Evolutionary conservation across 345 rosid species (phyloP).

Genomic region (Bruguiera gymnorhiza): DNA sequence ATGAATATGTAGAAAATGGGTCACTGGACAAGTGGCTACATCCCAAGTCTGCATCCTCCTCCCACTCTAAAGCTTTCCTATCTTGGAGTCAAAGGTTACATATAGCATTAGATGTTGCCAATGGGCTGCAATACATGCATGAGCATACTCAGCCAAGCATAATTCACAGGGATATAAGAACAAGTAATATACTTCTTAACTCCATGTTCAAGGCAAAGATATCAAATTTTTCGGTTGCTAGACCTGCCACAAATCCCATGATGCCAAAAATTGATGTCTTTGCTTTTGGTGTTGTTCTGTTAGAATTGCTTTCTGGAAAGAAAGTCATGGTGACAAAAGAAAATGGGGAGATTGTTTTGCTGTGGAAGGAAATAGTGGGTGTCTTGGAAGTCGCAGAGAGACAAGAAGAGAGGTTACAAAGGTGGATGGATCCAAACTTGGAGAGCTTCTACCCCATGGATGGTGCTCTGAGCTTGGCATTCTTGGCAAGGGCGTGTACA

Average conservation of each 20-base stretch:
- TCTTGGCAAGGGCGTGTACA: conserved; percentile 48
- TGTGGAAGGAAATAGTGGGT: conserved; percentile 43
- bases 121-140: conserved; percentile 60
- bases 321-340: conserved; percentile 42
- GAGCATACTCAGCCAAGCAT: conserved; percentile 58
- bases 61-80: conserved; percentile 27
- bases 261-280: conserved; percentile 53
- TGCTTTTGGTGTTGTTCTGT: conserved; percentile 51
- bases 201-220: conserved; percentile 54
- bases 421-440: conserved; percentile 57
- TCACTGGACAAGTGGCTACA: conserved; percentile 51
- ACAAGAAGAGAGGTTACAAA: conserved; percentile 37
- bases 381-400: conserved; percentile 37
- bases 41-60: conserved; percentile 28
- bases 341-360: conserved; percentile 40
- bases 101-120: conserved; percentile 54
- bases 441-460: conserved; percentile 45
- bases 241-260: conserved; percentile 26
- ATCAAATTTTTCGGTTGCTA: conserved; percentile 54
- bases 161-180: conserved; percentile 49
- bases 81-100: conserved; percentile 53
- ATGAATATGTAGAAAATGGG: conserved; percentile 60
- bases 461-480: conserved; percentile 44
- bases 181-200: conserved; percentile 53
- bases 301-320: conserved; percentile 62